Evolutionary conservation across 108 stramenopile species (phyloP).

Genomic region (Nitzschia putrida): DNA sequence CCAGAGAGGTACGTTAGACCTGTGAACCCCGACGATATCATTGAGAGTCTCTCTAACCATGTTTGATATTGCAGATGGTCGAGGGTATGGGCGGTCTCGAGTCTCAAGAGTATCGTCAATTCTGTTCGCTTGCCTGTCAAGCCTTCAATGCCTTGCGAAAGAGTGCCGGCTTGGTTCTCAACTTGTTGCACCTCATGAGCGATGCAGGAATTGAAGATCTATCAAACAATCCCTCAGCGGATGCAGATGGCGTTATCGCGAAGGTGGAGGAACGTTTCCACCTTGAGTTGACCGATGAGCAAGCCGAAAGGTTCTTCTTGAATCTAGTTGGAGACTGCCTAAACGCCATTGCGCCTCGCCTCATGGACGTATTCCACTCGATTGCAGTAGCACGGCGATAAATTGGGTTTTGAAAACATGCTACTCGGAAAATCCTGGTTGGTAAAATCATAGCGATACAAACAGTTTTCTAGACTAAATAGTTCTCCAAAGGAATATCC

Average conservation of each 20-base stretch:
- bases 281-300: slow-evolving; percentile 92
- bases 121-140: slow-evolving; percentile 93
- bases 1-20: slow-evolving; percentile 47
- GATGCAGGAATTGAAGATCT: slow-evolving; percentile 97
- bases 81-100: slow-evolving; percentile 96
- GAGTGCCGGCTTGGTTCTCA: slow-evolving; percentile 93
- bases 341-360: slow-evolving; percentile 81
- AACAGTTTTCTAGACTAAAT: slow-evolving; percentile 19
- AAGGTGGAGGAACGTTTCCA: slow-evolving; percentile 94
- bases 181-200: slow-evolving; percentile 94
- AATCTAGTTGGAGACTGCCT: slow-evolving; percentile 86
- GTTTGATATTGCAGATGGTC: slow-evolving; percentile 61
- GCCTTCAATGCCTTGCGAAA: slow-evolving; percentile 95
- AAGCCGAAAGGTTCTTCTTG: slow-evolving; percentile 91
- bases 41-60: slow-evolving; percentile 1
- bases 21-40: background rate
- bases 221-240: slow-evolving; percentile 87
- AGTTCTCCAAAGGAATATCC: slow-evolving; percentile 33
- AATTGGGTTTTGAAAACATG: background rate
- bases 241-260: slow-evolving; percentile 86
- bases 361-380: slow-evolving; percentile 94
- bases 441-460: too few species aligned
- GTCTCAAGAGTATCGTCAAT: slow-evolving; percentile 86
- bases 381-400: slow-evolving; percentile 82
- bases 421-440: background rate